Evolutionary conservation across 768 basidiomycete genomes (phyloP).

Genomic region (Pleurotus pulmonarius): DNA sequence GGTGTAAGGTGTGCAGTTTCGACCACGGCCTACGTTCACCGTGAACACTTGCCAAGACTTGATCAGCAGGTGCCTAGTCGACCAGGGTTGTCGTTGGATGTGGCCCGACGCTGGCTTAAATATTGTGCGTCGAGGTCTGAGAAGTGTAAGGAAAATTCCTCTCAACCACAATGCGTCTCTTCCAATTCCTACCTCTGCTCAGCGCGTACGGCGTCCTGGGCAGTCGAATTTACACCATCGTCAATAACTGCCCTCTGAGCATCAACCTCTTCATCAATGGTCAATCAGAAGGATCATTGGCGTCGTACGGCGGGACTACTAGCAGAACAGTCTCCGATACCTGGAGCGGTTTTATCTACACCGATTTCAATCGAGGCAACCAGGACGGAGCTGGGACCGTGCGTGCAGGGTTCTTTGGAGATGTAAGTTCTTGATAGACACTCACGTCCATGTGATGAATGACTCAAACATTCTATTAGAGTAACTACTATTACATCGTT

Average conservation of each 20-base stretch:
- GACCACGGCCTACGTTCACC: not conserved
- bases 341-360: constrained; percentile 24
- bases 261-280: constrained; percentile 22
- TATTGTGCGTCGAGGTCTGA: no score
- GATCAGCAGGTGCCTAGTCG: not conserved
- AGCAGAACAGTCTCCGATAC: constrained; percentile 12
- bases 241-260: constrained; percentile 22
- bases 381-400: constrained; percentile 18
- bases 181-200: not conserved
- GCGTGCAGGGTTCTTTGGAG: constrained; percentile 24
- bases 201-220: not conserved
- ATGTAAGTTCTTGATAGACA: constrained; percentile 11
- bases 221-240: constrained; percentile 12
- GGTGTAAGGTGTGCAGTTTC: no score
- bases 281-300: constrained; percentile 12
- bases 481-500: constrained; percentile 12
- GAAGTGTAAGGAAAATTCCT: not conserved
- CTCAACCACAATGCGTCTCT: not conserved
- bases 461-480: not conserved
- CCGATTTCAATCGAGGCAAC: constrained; percentile 22
- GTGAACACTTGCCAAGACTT: constrained; percentile 3
- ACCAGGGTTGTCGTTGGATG: not conserved
- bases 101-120: no score
- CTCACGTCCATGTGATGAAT: not conserved
- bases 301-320: constrained; percentile 14